These are phyloP conservation scores for Puccinellia tenuiflora DNA, from an alignment of 176 grass and related monocot species.

Conservation along the genomic window DNA sequence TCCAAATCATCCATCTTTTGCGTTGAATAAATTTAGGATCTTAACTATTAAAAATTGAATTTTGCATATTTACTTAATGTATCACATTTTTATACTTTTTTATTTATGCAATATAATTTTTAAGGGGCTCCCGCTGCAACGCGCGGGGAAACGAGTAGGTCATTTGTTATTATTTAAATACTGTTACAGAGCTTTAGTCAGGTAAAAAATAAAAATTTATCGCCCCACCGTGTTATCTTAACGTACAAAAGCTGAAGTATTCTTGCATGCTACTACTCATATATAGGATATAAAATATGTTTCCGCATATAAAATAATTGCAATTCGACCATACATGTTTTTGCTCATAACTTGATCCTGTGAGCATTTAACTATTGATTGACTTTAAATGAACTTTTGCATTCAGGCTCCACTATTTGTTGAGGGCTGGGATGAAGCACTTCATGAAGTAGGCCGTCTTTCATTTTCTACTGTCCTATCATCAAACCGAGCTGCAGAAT, in stretches of 20 bases:
- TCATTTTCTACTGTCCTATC: slow-evolving; percentile 89
- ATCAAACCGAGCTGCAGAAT: slow-evolving; percentile 51
- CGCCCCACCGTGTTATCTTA: not conserved
- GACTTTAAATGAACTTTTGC: slow-evolving; percentile 18
- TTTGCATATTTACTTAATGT: too few relatives aligned
- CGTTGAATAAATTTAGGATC: too few relatives aligned
- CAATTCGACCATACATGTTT: not conserved
- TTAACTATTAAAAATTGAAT: too few relatives aligned
- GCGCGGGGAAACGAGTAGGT: not conserved
- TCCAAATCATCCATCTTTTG: too few relatives aligned
- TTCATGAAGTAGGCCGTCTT: slow-evolving; percentile 90
- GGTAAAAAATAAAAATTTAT: not conserved
- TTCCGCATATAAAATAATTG: not conserved
- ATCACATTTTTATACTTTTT: too few relatives aligned
- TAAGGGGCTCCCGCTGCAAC: too few relatives aligned
- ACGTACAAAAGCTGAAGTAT: not conserved
- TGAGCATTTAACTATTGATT: not conserved
- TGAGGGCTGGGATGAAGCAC: slow-evolving; percentile 95
- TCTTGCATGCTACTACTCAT: not conserved
- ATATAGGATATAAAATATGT: not conserved
- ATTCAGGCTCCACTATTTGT: slow-evolving; percentile 80
- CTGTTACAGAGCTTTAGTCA: not conserved
- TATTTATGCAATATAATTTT: too few relatives aligned
- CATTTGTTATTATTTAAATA: not conserved
- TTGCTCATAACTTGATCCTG: not conserved